Evolutionary conservation across 805 yeast genomes (phyloP), one percentile per base, ranked within the genome.

Genomic region (Yueomyces sp.): DNA sequence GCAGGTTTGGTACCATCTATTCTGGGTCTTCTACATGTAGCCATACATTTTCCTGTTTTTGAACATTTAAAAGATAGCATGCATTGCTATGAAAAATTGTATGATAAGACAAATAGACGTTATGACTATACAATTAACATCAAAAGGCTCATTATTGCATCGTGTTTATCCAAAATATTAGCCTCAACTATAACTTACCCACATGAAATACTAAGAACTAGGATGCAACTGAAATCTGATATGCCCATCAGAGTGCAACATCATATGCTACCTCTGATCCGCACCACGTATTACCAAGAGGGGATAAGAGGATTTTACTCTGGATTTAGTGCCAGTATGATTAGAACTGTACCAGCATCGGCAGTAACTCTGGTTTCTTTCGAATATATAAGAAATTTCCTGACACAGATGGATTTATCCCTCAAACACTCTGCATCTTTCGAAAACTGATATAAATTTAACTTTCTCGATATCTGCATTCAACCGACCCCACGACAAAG

Each of bases 361-460:
- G 96, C 96, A 1, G 85, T 90, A n/a, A 92, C 98, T 2, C 69
- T 92, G 52, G 87, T 90, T 7, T 84, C 95, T 30, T 92, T 85
- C 62, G 98, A 92, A 57, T 82, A 81, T 59, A 73, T 82, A 59
- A 77, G 77, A 57, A 69, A 72, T 37, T 74, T 74, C 54, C 65
- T 80, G 38, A 49, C 45, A 31, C 40, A 45, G 31, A 41, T 50
- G n/a, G 50, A 46, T 30, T 49, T 45, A 26, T 29, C 40, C 5
- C 6, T 37, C 26, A 27, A 34, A 5, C 37, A 34, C 37, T 7
- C 8, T 6, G 9, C 33, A 30, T 19, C 19, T 19, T 19, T 19
- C 19, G 19, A 19, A 19, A 19, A 19, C 19, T 19, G 19, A 19
- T 19, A 19, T 19, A 19, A 19, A 19, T 19, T 19, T 19, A 19